These are phyloP conservation scores for Talaromyces stipitatus DNA, from an alignment of 495 filamentous ascomycete genomes.

Conservation along the genomic window DNA sequence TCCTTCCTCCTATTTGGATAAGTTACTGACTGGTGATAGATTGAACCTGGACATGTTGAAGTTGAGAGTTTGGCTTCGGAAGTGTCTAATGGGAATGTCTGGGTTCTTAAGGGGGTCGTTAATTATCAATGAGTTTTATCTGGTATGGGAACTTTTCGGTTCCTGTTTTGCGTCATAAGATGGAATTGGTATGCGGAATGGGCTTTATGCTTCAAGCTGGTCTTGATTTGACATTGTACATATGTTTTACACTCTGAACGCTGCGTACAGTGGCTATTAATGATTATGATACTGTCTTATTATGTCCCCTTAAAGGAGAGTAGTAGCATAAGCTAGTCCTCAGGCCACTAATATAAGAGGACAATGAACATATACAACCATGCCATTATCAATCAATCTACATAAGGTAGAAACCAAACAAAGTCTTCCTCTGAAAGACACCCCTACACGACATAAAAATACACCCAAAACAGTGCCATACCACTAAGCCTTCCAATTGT, in stretches of 20 bases:
- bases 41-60: conserved; percentile 71
- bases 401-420: no score
- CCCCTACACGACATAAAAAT: no score
- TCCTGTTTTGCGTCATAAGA: no score
- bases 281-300: no score
- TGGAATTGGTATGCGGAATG: background rate
- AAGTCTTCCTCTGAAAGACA: no score
- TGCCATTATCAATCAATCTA: no score
- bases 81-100: conserved; percentile 83
- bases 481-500: conserved; percentile 15
- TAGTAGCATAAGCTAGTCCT: background rate
- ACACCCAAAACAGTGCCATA: background rate
- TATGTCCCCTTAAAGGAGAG: no score
- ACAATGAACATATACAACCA: no score
- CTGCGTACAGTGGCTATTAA: no score
- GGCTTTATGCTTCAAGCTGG: background rate
- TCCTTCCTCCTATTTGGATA: background rate
- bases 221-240: background rate
- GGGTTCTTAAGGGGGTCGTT: conserved; percentile 61
- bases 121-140: conserved; percentile 47
- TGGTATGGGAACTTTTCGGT: no score
- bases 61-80: conserved; percentile 61
- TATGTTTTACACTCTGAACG: no score
- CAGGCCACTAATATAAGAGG: background rate
- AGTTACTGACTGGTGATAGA: conserved; percentile 36